Conservation (phyloP, 2,329 filamentous ascomycete genomes). For the Diaporthe aspalathi region DNA sequence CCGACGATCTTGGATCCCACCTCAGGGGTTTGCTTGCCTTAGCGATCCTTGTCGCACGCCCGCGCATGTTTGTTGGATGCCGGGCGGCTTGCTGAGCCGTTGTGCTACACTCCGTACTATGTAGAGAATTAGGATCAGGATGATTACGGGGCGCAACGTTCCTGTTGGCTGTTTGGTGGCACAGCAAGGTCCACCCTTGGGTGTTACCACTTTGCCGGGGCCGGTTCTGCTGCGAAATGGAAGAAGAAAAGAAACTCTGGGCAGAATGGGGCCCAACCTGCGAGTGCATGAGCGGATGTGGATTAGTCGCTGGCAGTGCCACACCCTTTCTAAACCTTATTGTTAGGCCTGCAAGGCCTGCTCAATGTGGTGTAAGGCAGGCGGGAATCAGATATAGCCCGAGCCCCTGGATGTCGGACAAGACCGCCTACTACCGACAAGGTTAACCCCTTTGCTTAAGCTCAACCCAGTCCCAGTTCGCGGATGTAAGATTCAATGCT, state of each 20-base stretch:
- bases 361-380: no score
- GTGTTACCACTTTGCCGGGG: neutral
- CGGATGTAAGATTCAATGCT: slow-evolving; percentile 13
- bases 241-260: slow-evolving; percentile 17
- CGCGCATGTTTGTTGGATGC: slow-evolving; percentile 7
- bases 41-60: slow-evolving; percentile 7
- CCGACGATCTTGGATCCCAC: slow-evolving; percentile 23
- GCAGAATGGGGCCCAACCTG: slow-evolving; percentile 9
- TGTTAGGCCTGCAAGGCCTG: slow-evolving; percentile 16
- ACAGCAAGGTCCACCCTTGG: neutral
- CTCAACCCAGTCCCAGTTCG: slow-evolving; percentile 12
- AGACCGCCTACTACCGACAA: neutral
- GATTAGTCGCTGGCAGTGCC: slow-evolving; percentile 9
- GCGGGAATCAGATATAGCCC: slow-evolving; percentile 18
- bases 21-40: slow-evolving; percentile 18
- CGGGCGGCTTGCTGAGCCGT: slow-evolving; percentile 12
- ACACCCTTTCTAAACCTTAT: slow-evolving; percentile 7
- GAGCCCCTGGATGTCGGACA: slow-evolving; percentile 22
- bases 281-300: neutral
- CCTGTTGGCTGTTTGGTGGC: neutral
- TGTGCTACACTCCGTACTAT: no score
- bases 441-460: slow-evolving; percentile 13
- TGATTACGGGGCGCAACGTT: neutral
- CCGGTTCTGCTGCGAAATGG: neutral
- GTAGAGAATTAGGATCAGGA: neutral